Base-by-base conservation (phyloP, 768 basidiomycete genomes). In the Russula griseocarnosa region DNA sequence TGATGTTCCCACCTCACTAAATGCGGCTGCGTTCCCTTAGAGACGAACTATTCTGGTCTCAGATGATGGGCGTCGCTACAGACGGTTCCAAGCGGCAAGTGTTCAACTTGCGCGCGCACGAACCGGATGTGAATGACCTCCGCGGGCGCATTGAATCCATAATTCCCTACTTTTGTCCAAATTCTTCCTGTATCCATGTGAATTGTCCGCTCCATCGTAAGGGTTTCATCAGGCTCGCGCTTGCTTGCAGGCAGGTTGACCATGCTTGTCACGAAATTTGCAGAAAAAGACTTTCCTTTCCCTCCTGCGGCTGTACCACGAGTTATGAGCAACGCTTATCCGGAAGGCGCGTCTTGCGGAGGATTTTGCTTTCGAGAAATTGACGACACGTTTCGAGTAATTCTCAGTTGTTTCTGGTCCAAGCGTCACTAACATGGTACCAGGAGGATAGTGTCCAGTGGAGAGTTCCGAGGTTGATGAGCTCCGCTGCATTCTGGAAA, bases 81-180 rank as follows among this genome's bases (percentile, higher is more conserved):
- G 65, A n/a, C 61, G 58, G n/a, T 58, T 52, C 22, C 62, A 67
- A 14, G 44, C 53, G 13, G 46, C 61, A 5, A 28, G 60, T 18
- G 61, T 69, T 64, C 52, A 67, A 47, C 46, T 46, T 2, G 18
- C 52, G 28, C 55, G 71, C 24, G 13, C 68, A 34, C 68, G 69
- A 60, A 61, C 69, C 54, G 46, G 46, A 44, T 47, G 50, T 70
- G 1, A 54, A 63, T 13, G 24, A 71, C 24, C 71, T 74, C 57
- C 74, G 74, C 54, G 55, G 65, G 13, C 69, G 65, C 16, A 49
- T 68, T 11, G 68, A 66, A 18, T 74, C 72, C 34, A 16, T 70
- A 3, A 56, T 69, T 24, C 66, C 68, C 1, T 52, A 63, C 40
- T 75, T 74, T 49, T 70, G 64, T 22, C 36, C 70, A 4, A 71